A percentile compares a stretch with the other conserved stretches of the same genome.
Conservation (phyloP, 2,329 filamentous ascomycete species). For the Nannizziopsis arthrosporioides region DNA sequence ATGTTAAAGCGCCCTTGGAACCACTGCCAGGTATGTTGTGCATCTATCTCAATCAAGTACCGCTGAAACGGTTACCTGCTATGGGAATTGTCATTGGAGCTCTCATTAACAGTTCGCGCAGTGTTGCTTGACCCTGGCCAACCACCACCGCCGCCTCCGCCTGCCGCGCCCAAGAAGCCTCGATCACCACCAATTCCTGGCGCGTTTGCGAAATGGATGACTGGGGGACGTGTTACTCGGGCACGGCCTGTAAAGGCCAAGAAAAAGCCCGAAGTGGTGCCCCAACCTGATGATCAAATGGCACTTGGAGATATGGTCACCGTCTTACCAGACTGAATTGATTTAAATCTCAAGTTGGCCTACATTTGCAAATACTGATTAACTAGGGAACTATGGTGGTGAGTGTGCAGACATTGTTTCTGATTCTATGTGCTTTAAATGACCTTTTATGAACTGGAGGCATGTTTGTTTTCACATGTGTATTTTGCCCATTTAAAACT, state of each 20-base stretch:
- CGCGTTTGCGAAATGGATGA: constrained; percentile 36
- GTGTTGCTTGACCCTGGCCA: background rate
- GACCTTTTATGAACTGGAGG: too few species aligned
- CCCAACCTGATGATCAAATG: constrained; percentile 17
- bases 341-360: too few species aligned
- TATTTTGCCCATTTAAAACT: too few species aligned
- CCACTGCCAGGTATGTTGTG: background rate
- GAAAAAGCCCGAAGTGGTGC: constrained; percentile 36
- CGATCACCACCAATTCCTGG: constrained; percentile 23
- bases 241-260: constrained; percentile 34
- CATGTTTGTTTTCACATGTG: too few species aligned
- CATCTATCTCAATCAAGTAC: constrained; percentile 13
- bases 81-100: background rate
- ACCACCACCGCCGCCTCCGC: constrained; percentile 9
- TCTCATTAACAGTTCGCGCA: background rate
- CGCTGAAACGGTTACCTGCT: background rate
- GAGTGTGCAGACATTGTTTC: too few species aligned
- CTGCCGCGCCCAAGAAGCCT: constrained; percentile 25
- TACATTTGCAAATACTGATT: too few species aligned
- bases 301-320: too few species aligned
- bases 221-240: constrained; percentile 25
- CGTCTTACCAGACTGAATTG: too few species aligned
- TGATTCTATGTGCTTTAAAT: too few species aligned
- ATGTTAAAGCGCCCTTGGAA: constrained; percentile 21
- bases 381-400: too few species aligned